Evolutionary conservation across 257 asterid species (phyloP), one percentile per base, ranked within the genome.

Genomic region (Fraxinus excelsior): DNA sequence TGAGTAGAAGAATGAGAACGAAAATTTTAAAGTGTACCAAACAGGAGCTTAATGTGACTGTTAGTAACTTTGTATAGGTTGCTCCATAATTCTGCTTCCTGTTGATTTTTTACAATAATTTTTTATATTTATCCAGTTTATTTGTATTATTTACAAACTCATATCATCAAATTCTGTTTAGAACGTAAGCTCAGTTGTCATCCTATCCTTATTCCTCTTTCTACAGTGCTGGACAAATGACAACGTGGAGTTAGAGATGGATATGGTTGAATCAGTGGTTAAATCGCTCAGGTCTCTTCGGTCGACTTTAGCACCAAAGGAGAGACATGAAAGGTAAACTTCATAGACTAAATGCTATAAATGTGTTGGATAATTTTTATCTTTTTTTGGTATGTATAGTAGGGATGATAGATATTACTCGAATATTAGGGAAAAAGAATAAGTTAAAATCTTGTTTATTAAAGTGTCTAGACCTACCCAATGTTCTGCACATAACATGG

Each of bases 161-260:
- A 72, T 40, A 46, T 49, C 64, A 64, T 49, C 64, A 46, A 44
- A 71, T 64, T 21, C 65, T 44, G 13, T 66, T 51, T 70, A 14
- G 13, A 66, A 58, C 40, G 25, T 69, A 18, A 71, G 74, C 35
- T 25, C 75, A 64, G 38, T 44, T 67, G 73, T 60, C 76, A 25
- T 42, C 71, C 67, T 58, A 34, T 73, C 25, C 35, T 23, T 19
- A 16, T 46, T 44, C 64, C 56, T 64, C 29, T 78, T 56, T 80
- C 38, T 84, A 76, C 90, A 95, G 99, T 49, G 78, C 77, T 95
- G 98, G 98, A 83, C 81, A 73, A 88, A 91, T 85, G 94, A 90
- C 68, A 83, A 12, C 4, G 92, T 89, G 70, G 98, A 91, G 86
- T 67, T 70, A 74, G 97, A 90, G 87, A 95, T 95, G 99, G 90